phyloP scores from a whole-genome alignment of 73 alveolate species.

The Urostyla sp. region DNA sequence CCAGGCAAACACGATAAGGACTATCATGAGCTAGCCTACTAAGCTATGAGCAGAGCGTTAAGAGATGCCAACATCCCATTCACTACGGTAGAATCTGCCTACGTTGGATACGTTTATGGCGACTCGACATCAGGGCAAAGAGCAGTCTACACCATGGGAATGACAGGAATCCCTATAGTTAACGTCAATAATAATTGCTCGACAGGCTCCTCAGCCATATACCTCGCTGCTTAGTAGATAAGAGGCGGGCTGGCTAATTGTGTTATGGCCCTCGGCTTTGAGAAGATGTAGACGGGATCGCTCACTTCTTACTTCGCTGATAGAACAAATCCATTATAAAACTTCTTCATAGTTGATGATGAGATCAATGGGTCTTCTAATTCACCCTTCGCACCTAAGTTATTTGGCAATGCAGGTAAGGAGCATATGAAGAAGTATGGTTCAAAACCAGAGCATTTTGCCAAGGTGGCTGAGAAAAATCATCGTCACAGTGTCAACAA shows the following conservation, averaged over 20 bases:
- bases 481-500: slow-evolving; percentile 86
- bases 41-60: slow-evolving; percentile 82
- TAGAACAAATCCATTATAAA: slow-evolving; percentile 78
- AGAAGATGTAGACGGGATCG: slow-evolving; percentile 88
- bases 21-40: slow-evolving; percentile 83
- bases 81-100: slow-evolving; percentile 72
- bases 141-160: slow-evolving; percentile 89
- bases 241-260: slow-evolving; percentile 79
- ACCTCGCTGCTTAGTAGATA: slow-evolving; percentile 67
- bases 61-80: slow-evolving; percentile 79
- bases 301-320: slow-evolving; percentile 76
- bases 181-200: slow-evolving; percentile 91
- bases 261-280: slow-evolving; percentile 89
- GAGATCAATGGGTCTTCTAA: slow-evolving; percentile 71
- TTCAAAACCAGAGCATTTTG: slow-evolving; percentile 84
- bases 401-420: slow-evolving; percentile 90
- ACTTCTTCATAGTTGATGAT: slow-evolving; percentile 59
- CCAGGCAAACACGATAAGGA: slow-evolving; percentile 83
- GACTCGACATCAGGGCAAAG: slow-evolving; percentile 92
- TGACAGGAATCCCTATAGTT: slow-evolving; percentile 90
- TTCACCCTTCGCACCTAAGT: slow-evolving; percentile 85
- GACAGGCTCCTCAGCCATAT: slow-evolving; percentile 89
- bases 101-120: slow-evolving; percentile 89
- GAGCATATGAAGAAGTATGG: slow-evolving; percentile 92
- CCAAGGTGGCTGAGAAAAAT: slow-evolving; percentile 86